Base-by-base conservation (phyloP, 179 eudicot genomes). In the Heliamphora pulchella region DNA sequence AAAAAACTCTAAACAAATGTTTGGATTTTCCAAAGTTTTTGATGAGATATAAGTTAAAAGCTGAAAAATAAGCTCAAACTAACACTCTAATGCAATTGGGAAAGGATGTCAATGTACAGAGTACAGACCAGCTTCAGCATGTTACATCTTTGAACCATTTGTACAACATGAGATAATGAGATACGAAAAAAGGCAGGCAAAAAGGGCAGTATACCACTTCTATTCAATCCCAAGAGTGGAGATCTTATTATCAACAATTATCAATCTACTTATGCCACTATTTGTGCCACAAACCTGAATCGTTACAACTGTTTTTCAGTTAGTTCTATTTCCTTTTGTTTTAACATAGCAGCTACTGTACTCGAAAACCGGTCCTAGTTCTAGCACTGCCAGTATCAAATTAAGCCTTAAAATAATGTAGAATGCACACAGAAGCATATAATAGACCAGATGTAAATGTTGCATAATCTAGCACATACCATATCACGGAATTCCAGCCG, bases 401-500 rank as follows among this genome's bases (percentile, higher is more conserved):
- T 46, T 75, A 8, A 39, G 43, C n/a, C 54, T 76, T 63, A 63
- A 31, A 31, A 31, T 31, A 31, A 31, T 31, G 31, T 31, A 31
- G 31, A 31, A 31, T 31, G 31, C 31, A 31, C 63, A 61, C 71
- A 14, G 1, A 55, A 66, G 65, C 20, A 74, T 55, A 77, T 57
- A 48, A 72, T 61, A 82, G 71, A n/a, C 59, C 17, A 47, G 53
- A 71, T 13, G 7, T 17, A 10, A 20, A 71, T 48, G 31, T 79
- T 54, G n/a, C 79, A 70, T 39, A 72, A 2, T 46, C 64, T 67
- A 61, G 71, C 43, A 81, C 97, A 20, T 92, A 94, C 99, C 97
- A 90, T 91, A 51, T 96, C 93, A 82, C 99, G 98, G 76, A 96
- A 96, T 82, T 96, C 99, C 75, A 96, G 86, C 59, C 99, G 91